phyloP scores from a whole-genome alignment of 495 filamentous ascomycete species.

The Podospora conica region DNA sequence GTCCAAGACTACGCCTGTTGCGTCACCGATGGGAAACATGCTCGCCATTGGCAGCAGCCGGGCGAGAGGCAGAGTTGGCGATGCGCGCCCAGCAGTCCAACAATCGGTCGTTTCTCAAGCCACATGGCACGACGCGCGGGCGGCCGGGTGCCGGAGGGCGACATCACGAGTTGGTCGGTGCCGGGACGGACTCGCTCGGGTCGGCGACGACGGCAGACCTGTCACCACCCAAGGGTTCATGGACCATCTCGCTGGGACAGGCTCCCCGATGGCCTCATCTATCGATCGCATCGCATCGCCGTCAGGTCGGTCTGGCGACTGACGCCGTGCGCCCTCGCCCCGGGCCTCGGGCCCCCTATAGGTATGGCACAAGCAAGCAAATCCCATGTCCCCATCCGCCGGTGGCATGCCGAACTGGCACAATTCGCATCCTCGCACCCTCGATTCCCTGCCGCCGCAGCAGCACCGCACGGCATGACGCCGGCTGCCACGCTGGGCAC shows the following conservation, averaged over 20 bases:
- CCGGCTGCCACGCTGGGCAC: slow-evolving; percentile 1
- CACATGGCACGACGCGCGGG: neutral
- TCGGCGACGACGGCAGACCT: neutral
- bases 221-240: neutral
- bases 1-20: neutral
- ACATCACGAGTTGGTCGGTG: no score
- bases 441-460: neutral
- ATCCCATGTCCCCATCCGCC: neutral
- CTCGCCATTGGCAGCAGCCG: neutral
- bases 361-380: neutral
- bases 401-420: neutral
- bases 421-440: neutral
- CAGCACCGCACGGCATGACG: slow-evolving; percentile 2
- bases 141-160: neutral
- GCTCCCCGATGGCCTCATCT: neutral
- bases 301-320: neutral
- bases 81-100: neutral
- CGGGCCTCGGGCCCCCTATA: no score
- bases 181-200: neutral
- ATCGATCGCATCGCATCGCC: neutral
- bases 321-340: neutral
- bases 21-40: neutral
- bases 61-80: neutral
- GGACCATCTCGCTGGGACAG: neutral
- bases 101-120: neutral